A percentile compares a stretch with the other conserved stretches of the same genome.
Evolutionary conservation across 1,139 yeast genomes (phyloP).

Genomic region (Scheffersomyces cryptocercus): DNA sequence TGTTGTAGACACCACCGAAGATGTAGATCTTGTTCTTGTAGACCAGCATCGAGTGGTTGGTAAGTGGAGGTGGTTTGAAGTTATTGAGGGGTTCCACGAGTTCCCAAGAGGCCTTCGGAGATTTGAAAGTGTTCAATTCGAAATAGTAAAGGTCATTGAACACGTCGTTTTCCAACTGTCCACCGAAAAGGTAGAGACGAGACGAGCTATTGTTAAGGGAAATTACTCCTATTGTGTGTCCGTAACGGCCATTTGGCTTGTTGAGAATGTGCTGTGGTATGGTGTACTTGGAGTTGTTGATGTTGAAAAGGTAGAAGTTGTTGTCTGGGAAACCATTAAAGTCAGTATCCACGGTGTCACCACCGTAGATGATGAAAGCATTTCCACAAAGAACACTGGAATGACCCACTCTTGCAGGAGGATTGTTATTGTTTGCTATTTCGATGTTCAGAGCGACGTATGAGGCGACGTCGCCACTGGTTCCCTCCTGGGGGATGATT

Average conservation of each 20-base stretch:
- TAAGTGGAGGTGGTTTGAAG: slow-evolving; percentile 82
- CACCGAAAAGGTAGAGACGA: slow-evolving; percentile 86
- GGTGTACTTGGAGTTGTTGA: slow-evolving; percentile 88
- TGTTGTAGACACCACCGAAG: slow-evolving; percentile 91
- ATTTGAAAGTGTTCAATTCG: slow-evolving; percentile 85
- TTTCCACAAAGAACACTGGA: slow-evolving; percentile 91
- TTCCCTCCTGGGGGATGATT: slow-evolving; percentile 46
- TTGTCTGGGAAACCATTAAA: slow-evolving; percentile 83
- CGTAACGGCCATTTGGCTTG: slow-evolving; percentile 91
- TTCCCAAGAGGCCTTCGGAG: slow-evolving; percentile 85
- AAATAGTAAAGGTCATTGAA: slow-evolving; percentile 85
- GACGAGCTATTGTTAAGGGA: slow-evolving; percentile 67
- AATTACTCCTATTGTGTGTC: slow-evolving; percentile 73
- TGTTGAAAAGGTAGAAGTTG: slow-evolving; percentile 83
- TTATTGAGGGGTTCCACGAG: slow-evolving; percentile 55
- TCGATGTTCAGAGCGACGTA: slow-evolving; percentile 67
- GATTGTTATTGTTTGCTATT: slow-evolving; percentile 53
- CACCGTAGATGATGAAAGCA: slow-evolving; percentile 94
- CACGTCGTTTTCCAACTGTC: slow-evolving; percentile 86
- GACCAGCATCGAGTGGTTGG: slow-evolving; percentile 88
- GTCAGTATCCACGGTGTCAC: slow-evolving; percentile 89
- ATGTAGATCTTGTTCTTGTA: slow-evolving; percentile 78
- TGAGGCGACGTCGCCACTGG: slow-evolving; percentile 25
- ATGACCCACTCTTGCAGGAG: slow-evolving; percentile 97
- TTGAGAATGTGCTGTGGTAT: slow-evolving; percentile 80